These are phyloP conservation scores for Kwoniella sp. DNA, from an alignment of 768 basidiomycete species.

Conservation along the genomic window DNA sequence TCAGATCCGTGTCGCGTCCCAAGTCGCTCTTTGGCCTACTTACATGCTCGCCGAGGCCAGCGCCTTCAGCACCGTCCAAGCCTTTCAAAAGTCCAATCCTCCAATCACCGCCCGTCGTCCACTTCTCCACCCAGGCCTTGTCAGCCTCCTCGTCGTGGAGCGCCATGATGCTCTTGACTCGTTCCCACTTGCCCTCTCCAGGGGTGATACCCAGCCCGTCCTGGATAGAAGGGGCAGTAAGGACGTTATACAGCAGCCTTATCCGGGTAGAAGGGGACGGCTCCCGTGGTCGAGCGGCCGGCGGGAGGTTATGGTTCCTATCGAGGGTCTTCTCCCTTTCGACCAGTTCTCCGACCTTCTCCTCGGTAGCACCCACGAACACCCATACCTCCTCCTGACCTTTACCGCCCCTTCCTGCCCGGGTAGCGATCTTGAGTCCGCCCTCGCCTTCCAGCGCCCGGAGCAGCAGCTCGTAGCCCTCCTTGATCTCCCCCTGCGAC, in stretches of 20 bases:
- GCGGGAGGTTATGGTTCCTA: slow-evolving; percentile 52
- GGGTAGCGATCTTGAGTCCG: slow-evolving; percentile 40
- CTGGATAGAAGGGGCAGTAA: slow-evolving; percentile 59
- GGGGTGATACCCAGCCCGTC: slow-evolving; percentile 80
- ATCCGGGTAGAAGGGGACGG: slow-evolving; percentile 55
- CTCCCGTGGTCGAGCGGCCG: slow-evolving; percentile 56
- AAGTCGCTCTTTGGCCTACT: slow-evolving; percentile 11
- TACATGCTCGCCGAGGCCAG: slow-evolving; percentile 36
- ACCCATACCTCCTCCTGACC: slow-evolving; percentile 53
- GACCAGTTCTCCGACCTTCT: slow-evolving; percentile 62
- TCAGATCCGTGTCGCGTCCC: too few relatives aligned
- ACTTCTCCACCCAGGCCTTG: slow-evolving; percentile 35
- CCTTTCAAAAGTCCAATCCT: slow-evolving; percentile 33
- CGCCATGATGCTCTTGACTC: slow-evolving; percentile 73
- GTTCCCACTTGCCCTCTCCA: slow-evolving; percentile 66
- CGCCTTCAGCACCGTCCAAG: slow-evolving; percentile 16
- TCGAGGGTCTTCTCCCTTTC: slow-evolving; percentile 67
- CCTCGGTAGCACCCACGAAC: slow-evolving; percentile 66
- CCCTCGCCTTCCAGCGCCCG: slow-evolving; percentile 36
- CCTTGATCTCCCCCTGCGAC: slow-evolving; percentile 30
- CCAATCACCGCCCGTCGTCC: slow-evolving; percentile 54
- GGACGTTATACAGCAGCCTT: slow-evolving; percentile 35
- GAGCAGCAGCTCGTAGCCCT: slow-evolving; percentile 39
- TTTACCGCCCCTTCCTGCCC: slow-evolving; percentile 21
- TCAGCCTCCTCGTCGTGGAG: slow-evolving; percentile 67